Evolutionary conservation across 2,329 filamentous ascomycete species (phyloP), one percentile per base, ranked within the genome.

Genomic region (Dryadomyces quercivorus): DNA sequence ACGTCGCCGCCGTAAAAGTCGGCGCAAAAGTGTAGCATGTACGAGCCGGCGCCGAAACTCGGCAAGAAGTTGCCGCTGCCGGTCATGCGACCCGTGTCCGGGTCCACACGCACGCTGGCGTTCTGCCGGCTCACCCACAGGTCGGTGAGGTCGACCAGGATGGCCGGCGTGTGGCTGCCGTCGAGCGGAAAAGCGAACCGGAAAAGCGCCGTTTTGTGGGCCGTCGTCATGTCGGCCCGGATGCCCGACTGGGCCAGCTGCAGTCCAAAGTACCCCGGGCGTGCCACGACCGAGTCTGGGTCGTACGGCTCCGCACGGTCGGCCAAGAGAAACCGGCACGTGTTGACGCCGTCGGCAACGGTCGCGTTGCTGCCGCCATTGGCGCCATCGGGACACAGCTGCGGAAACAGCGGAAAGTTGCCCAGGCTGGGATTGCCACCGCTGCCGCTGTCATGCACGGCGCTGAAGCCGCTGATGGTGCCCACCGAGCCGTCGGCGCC

Each of bases 191-290:
- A 84, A 0, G 72, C 75, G 58, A 85, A 81, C 5, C 73, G 71
- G 61, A 82, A 84, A n/a, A 85, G 62, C 4, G 80, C 78, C 1
- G 80, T 79, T 54, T 76, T 78, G 45, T 82, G 78, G 1, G 79
- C 76, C 4, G 76, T 73, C 0, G 81, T 81, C 74, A 82, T 82
- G 55, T 82, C 75, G 0, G 77, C 75, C 34, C 70, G 69, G 42
- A 85, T 71, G 0, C 74, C 74, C 6, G 74, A 77, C 6, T 64
- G 69, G 2, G 38, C 50, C 44, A 85, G 63, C 2, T 70, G 72
- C 20, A 84, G 71, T 13, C 71, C 69, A 61, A 85, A 85, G 57
- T 80, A 78, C 2, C 80, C 80, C 0, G 78, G 77, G 8, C 64
- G 62, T 0, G 77, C 76, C 13, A 70, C 65, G 0, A 75, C 69